A percentile compares a stretch with the other conserved stretches of the same genome.
Conservation (phyloP, 2,329 filamentous ascomycete genomes). For the Colletotrichum australisinense region DNA sequence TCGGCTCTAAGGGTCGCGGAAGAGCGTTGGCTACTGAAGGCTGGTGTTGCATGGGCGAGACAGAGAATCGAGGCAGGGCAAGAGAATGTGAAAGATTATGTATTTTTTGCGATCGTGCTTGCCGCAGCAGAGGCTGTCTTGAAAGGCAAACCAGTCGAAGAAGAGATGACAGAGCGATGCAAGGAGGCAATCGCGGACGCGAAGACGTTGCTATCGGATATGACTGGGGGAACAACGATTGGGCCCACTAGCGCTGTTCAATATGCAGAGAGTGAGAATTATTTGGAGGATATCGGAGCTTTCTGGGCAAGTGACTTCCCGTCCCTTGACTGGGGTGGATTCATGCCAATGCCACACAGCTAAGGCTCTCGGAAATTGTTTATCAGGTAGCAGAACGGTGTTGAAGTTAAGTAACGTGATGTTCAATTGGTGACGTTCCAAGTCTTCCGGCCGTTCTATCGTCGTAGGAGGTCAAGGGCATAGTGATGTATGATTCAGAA, state of each 20-base stretch:
- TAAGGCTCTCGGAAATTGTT: not conserved
- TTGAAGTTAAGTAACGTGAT: too few relatives aligned
- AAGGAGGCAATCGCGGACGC: not conserved
- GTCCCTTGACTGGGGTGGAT: not conserved
- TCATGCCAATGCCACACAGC: not conserved
- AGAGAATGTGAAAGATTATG: slow-evolving; percentile 52
- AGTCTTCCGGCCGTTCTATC: too few relatives aligned
- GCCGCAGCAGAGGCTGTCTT: not conserved
- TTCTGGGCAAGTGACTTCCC: slow-evolving; percentile 8
- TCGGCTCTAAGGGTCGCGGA: too few relatives aligned
- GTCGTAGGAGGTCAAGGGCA: too few relatives aligned
- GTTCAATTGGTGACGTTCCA: too few relatives aligned
- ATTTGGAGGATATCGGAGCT: not conserved
- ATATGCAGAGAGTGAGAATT: not conserved
- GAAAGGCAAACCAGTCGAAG: not conserved
- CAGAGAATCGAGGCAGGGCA: too few relatives aligned
- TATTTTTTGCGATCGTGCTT: slow-evolving; percentile 21
- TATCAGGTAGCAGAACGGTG: not conserved
- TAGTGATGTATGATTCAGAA: too few relatives aligned
- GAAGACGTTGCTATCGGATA: not conserved
- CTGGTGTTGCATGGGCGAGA: too few relatives aligned
- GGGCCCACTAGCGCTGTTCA: too few relatives aligned
- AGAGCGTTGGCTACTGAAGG: too few relatives aligned
- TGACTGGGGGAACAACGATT: not conserved
- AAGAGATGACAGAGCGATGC: not conserved